Base-by-base conservation (phyloP, 805 yeast species). In the Yamadazyma tumulicola region DNA sequence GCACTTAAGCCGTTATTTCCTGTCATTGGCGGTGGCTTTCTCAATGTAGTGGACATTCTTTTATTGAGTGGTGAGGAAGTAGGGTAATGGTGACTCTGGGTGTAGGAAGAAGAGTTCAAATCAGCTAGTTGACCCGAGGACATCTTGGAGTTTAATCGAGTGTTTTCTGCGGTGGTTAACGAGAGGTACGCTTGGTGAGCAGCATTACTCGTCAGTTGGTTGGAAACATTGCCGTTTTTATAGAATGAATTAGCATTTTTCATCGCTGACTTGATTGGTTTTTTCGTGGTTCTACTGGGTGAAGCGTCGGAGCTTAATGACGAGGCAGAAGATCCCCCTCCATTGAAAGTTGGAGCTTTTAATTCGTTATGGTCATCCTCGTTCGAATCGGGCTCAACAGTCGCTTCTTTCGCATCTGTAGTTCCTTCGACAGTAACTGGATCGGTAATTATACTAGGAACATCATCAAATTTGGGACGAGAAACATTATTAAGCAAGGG, bases 121-220 rank as follows among this genome's bases (percentile, higher is more conserved):
- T 57, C 63, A 18, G 35, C 40, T 42, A 69, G 57, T 32, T 67
- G 61, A 4, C 66, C 45, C 0, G 72, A 47, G 5, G 79, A 69
- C 50, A 77, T 53, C 40, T 73, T 72, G 1, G 91, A 82, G 57
- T 84, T 84, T 37, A 81, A 52, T 39, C 88, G 68, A 0, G 93
- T 84, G 54, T 84, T 84, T 50, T 83, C 88, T 1, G 89, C 89
- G 0, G 93, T 84, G 1, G 89, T 72, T 35, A 81, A 57, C 0
- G 85, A 78, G 28, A 81, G 51, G 47, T 81, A 81, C 0, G 85
- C 87, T 39, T 71, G 73, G 18, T 74, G 74, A 0, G 85, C 85
- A 1, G 82, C 67, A 39, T 53, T 61, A 17, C 24, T 35, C 22
- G 22, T 38, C 17, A 16, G 26, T 11, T 30, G 39, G 4, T 36